Evolutionary conservation across 768 basidiomycete genomes (phyloP).

Genomic region (Tephrocybe sp.): DNA sequence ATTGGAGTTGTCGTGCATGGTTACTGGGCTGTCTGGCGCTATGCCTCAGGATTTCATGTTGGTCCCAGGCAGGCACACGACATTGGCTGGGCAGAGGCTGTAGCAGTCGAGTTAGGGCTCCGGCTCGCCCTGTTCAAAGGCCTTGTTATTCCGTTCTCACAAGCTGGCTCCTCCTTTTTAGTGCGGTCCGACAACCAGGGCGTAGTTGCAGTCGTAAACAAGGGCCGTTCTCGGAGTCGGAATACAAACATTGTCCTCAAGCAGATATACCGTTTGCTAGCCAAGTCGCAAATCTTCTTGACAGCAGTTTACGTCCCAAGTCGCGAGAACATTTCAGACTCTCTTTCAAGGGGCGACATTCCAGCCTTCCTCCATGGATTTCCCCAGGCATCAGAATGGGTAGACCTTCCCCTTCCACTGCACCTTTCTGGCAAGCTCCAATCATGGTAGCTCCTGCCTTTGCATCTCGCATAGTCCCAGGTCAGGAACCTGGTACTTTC

Average conservation of each 20-base stretch:
- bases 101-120: slow-evolving; percentile 35
- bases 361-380: not conserved
- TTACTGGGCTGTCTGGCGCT: slow-evolving; percentile 31
- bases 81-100: slow-evolving; percentile 41
- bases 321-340: not conserved
- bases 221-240: slow-evolving; percentile 25
- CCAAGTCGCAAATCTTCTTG: not conserved
- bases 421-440: too few species aligned
- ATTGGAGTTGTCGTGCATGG: slow-evolving; percentile 29
- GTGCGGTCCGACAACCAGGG: slow-evolving; percentile 36
- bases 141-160: not conserved
- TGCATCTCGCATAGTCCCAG: too few species aligned
- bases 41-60: slow-evolving; percentile 25
- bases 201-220: slow-evolving; percentile 27
- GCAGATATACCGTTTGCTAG: slow-evolving; percentile 22
- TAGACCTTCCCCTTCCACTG: too few species aligned
- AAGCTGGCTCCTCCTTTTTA: slow-evolving; percentile 10
- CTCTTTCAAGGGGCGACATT: not conserved
- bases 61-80: slow-evolving; percentile 14
- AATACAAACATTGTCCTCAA: slow-evolving; percentile 29
- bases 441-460: too few species aligned
- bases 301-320: not conserved
- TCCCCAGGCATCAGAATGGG: too few species aligned
- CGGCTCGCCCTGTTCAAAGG: slow-evolving; percentile 9
- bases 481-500: too few species aligned